A percentile compares a stretch with the other conserved stretches of the same genome.
Evolutionary conservation across 441 rosid genomes (phyloP).

Genomic region (Iberis amara): DNA sequence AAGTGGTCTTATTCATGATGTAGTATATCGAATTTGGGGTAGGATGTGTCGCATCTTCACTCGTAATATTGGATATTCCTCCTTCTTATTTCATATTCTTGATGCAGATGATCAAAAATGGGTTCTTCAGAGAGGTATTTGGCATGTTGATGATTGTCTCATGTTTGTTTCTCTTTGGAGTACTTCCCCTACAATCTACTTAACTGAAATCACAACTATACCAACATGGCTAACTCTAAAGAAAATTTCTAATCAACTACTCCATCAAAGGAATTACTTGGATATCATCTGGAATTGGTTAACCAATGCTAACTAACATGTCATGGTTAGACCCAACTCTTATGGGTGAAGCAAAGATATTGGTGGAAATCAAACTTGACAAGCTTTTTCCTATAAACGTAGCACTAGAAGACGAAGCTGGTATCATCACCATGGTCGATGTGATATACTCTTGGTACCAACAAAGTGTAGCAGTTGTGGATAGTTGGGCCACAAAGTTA

Average conservation of each 20-base stretch:
- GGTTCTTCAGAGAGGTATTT: background rate
- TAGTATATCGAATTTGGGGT: background rate
- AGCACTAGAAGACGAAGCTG: background rate
- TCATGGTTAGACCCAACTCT: background rate
- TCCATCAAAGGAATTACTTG: background rate
- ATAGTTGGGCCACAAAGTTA: too few species aligned
- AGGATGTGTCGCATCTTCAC: background rate
- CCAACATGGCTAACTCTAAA: background rate
- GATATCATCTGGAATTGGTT: background rate
- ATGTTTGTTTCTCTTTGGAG: background rate
- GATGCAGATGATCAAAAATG: background rate
- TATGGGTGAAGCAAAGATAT: slow-evolving; percentile 4
- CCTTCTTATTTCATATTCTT: background rate
- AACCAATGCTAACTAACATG: background rate
- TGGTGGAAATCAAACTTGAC: background rate
- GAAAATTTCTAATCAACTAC: background rate
- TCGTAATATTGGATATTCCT: background rate
- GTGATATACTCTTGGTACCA: too few species aligned
- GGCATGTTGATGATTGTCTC: background rate
- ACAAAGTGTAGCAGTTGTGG: too few species aligned
- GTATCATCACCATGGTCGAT: too few species aligned
- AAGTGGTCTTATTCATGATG: background rate
- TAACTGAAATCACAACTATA: background rate
- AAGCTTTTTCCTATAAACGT: background rate
- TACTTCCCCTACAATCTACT: background rate